Evolutionary conservation across 2,329 filamentous ascomycete genomes (phyloP), one percentile per base, ranked within the genome.

Genomic region (Graphiopsis chlorocephala): DNA sequence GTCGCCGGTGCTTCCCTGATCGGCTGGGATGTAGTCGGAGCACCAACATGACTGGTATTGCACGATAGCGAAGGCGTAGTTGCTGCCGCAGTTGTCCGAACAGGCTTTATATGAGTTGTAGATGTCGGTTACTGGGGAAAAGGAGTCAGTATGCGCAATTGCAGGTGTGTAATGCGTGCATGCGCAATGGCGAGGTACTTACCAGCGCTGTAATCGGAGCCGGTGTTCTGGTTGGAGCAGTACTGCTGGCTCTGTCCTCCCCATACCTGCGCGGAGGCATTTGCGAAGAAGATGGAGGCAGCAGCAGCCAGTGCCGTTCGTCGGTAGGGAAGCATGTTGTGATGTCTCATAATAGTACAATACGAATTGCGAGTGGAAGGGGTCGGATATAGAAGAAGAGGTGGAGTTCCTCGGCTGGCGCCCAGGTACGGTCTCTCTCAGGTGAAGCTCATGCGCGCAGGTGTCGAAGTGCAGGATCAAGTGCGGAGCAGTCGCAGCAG

Each of bases 31-130:
- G 71, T 88, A 88, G 74, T 92, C 84, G 42, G 89, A 88, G 75
- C 91, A 94, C 90, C 90, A 94, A 74, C 91, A 94, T 60, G 82
- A 76, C 33, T 85, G 80, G 17, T 78, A 82, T 70, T 91, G 84
- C 1, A 93, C 79, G 56, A 94, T 81, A 68, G 89, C 90, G 67
- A 88, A 91, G 45, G 90, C 89, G 68, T 82, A 90, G 17, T 81
- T 69, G 23, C 73, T 72, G 28, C 76, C 71, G 77, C 91, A 94
- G 57, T 82, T 82, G 57, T 85, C 78, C 58, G 81, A 78, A 74
- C 91, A 94, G 14, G 87, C 82, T 31, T 90, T 90, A 70, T 91
- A 87, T 23, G 89, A 90, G 74, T 92, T 89, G 62, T 72, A 80
- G 52, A 73, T 76, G 66, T 74, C 67, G 65, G 74, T 65, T 62